Evolutionary conservation across 495 filamentous ascomycete species (phyloP), one percentile per base, ranked within the genome.

Genomic region (Talaromyces ruber): DNA sequence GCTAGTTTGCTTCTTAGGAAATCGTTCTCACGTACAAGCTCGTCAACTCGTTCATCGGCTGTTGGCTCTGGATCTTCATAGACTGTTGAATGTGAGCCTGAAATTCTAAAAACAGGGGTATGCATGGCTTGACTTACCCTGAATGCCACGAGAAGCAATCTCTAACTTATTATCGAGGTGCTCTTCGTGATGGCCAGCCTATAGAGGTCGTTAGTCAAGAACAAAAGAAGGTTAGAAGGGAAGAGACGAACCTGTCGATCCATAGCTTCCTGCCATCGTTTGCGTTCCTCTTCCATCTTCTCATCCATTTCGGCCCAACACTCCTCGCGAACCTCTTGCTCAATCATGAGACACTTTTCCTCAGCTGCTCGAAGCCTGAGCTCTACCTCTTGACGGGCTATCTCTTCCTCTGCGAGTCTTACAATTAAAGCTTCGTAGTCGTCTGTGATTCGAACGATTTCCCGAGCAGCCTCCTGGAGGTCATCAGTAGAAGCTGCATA

Each of bases 101-200:
- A 28, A 9, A 53, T 64, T 24, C 11, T 12, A 5, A 9, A 53
- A 54, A 53, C 6, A 62, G 16, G 16, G n/a, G 11, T n/a, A 39
- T 7, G 29, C 14, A 24, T 18, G 12, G 6, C 32, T 53, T 60
- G 59, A 65, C 73, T 69, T 70, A 80, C 79, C 80, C 64, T 82
- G 81, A 43, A 93, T 86, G 16, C 84, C 83, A 39, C 87, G 80
- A 54, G 88, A 86, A 55, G 96, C 77, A 24, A 97, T 84, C 67
- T 97, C 94, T 9, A 97, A 81, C 75, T 98, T 98, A 65, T 84
- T 82, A 71, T 97, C 92, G 62, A 95, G 79, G 73, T 94, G 92
- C 70, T 91, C 91, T 45, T 96, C 90, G 37, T 82, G 79, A 43
- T 77, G 78, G 39, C 82, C 86, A 60, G 74, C 67, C 77, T 81